Base-by-base conservation (phyloP, 805 yeast genomes). In the Candida ponderosae region DNA sequence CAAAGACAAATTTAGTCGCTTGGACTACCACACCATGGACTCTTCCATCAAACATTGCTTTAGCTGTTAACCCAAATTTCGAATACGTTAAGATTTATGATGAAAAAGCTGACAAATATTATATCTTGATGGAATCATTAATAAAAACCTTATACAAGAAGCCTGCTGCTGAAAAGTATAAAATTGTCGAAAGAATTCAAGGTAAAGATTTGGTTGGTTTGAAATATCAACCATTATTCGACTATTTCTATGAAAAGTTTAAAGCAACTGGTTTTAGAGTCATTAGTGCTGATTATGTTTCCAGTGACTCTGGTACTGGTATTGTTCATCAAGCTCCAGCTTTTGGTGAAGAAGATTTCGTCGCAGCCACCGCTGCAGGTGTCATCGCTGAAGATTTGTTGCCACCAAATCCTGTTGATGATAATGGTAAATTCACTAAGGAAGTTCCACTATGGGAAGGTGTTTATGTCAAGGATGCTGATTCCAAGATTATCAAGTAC, bases 21-120 rank as follows among this genome's bases (percentile, higher is more conserved):
- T 93, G 99, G 99, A 93, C 99, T 32, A 93, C 99, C 42, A 93
- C 99, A 19, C 99, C 99, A 37, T 93, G 99, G 99, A 94, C 99
- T 35, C 71, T 93, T 57, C 98, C 98, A 31, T 84, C 96, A 21
- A 90, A 93, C 62, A 65, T 93, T 59, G 90, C 89, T 13, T 73
- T 93, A 44, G 89, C 95, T 56, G 97, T 93, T 32, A 76, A 93
- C 66, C 94, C 96, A 37, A 75, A 78, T 10, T 79, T 87, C 44
- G 97, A 88, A 65, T 93, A 93, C 56, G 83, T 84, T 51, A 94
- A 93, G 70, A 85, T 93, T 46, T 80, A 68, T 51, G 97, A 93
- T 59, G 97, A 90, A 66, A 87, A 79, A 46, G 76, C 81, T 48
- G 84, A 83, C 51, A 75, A 76, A 55, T 67, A 85, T 64, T 93